Evolutionary conservation across 73 alveolate genomes (phyloP).

Genomic region (Effrenium voratum): DNA sequence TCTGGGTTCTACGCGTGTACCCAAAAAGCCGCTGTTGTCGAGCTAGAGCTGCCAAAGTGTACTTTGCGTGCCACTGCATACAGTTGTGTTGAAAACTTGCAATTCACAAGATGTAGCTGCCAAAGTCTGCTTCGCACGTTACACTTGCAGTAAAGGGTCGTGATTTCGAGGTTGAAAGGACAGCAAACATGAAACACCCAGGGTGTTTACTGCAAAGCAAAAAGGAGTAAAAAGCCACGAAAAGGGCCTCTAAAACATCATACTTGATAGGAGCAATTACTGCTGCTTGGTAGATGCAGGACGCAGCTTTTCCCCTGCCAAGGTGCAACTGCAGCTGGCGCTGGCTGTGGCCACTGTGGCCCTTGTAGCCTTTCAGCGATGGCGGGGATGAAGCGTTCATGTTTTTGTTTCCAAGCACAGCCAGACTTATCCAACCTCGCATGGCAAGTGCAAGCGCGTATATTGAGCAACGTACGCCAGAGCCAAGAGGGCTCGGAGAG

Average conservation of each 20-base stretch:
- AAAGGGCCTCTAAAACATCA: not conserved
- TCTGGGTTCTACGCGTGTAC: no score
- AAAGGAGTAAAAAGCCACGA: not conserved
- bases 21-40: no score
- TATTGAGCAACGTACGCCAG: not conserved
- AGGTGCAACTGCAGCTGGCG: slow-evolving; percentile 31
- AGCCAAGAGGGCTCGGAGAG: not conserved
- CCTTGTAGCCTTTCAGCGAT: slow-evolving; percentile 27
- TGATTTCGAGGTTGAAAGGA: not conserved
- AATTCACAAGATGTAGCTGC: no score
- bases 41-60: no score
- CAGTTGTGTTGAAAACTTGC: no score
- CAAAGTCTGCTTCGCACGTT: not conserved
- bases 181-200: not conserved
- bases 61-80: no score
- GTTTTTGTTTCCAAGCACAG: not conserved
- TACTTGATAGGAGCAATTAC: not conserved
- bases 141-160: not conserved
- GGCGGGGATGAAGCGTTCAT: not conserved
- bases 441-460: not conserved
- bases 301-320: not conserved
- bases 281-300: not conserved
- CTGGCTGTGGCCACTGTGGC: slow-evolving; percentile 44
- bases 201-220: not conserved
- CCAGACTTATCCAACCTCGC: not conserved